Base-by-base conservation (phyloP, 352 stramenopile species). In the Thalassiosira ordinaria region DNA sequence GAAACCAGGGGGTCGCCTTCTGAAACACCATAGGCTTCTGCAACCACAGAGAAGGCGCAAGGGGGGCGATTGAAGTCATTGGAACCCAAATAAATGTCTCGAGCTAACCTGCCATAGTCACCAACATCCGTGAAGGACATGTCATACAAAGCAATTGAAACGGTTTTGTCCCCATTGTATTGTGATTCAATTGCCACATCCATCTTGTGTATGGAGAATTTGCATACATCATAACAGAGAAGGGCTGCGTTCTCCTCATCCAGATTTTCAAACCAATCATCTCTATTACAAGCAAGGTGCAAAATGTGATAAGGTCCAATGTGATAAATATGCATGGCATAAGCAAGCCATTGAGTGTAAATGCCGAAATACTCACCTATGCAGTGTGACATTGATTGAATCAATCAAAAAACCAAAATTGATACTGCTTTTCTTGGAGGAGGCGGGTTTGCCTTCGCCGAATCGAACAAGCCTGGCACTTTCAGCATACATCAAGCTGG, bases 401-500 rank as follows among this genome's bases (percentile, higher is more conserved):
- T 83, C 73, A 1, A 82, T 35, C 20, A 41, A 62, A 51, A 82
- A 65, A 51, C 33, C 37, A 56, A 82, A 35, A 37, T 49, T 56
- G 1, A 65, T 53, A 51, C 57, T 13, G 26, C 20, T 35, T 20
- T 22, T n/a, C 8, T 76, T 52, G n/a, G 52, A 64, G 13, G 46
- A 13, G 18, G n/a, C n/a, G 53, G 18, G 14, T 31, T 77, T 72
- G 13, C 44, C 44, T 78, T 81, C 76, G 11, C 85, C 85, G 69
- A 89, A 92, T 65, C 81, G 37, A 20, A 93, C 78, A 74, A 89
- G 84, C 33, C 88, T 56, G 39, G 88, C 88, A 74, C 74, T 84
- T 16, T 86, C 47, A 31, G 77, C 77, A 68, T 85, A 85, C 22
- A 70, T 67, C 51, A 68, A 18, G 22, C 18, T 74, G n/a, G 44